Evolutionary conservation across 306 rosid genomes (phyloP).

Genomic region (Gastrolobium villosum): DNA sequence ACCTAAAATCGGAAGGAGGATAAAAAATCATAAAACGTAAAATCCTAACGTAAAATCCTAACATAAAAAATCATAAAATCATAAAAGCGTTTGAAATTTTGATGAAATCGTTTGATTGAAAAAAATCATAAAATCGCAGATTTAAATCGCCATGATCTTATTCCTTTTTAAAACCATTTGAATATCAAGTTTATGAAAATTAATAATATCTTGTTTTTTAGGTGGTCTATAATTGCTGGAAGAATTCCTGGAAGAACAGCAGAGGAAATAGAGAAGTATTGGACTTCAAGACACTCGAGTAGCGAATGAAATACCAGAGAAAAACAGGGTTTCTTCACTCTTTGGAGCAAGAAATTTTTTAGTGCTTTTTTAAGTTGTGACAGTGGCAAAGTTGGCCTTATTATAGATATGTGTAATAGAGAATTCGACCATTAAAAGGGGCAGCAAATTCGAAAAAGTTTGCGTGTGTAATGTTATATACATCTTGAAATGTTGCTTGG

Average conservation of each 20-base stretch:
- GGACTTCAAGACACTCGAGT: conserved; percentile 77
- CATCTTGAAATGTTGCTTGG: conserved; percentile 2
- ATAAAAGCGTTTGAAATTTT: too few species aligned
- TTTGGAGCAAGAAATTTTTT: conserved; percentile 56
- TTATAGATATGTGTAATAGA: conserved; percentile 2
- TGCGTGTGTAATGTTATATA: conserved; percentile 48
- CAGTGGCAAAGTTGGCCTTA: conserved; percentile 34
- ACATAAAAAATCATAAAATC: too few species aligned
- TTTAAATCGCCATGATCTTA: too few species aligned
- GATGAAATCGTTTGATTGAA: too few species aligned
- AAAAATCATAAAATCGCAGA: too few species aligned
- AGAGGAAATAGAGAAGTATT: conserved; percentile 85
- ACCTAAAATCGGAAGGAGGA: too few species aligned
- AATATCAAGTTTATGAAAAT: neutral
- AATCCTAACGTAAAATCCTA: too few species aligned
- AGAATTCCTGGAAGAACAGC: conserved; percentile 97
- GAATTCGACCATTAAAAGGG: conserved; percentile 36
- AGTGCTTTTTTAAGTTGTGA: conserved; percentile 44
- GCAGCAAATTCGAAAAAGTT: conserved; percentile 2
- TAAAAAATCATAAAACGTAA: too few species aligned
- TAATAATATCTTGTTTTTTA: neutral
- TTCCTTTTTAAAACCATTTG: neutral
- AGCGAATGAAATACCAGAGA: conserved; percentile 50
- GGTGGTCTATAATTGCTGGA: conserved; percentile 95
- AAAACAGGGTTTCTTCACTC: conserved; percentile 32